A percentile compares a stretch with the other conserved stretches of the same genome.
These are phyloP conservation scores for Massariosphaeria phaeospora DNA, from an alignment of 495 filamentous ascomycete genomes.

Conservation along the genomic window DNA sequence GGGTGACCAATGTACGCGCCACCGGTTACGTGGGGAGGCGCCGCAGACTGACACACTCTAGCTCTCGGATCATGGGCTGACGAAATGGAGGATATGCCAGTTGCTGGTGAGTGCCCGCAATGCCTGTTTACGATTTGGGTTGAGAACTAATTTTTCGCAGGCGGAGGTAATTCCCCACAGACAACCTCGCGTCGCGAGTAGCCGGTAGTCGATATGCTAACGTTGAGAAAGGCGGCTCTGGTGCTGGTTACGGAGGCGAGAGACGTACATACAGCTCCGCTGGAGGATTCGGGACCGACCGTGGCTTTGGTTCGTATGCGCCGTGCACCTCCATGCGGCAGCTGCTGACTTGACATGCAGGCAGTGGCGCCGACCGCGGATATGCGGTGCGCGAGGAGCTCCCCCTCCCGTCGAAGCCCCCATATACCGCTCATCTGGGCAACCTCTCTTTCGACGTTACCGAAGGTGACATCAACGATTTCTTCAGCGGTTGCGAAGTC, in stretches of 20 bases:
- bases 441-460: slow-evolving; percentile 95
- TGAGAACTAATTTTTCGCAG: slow-evolving; percentile 30
- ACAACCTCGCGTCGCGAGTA: not conserved
- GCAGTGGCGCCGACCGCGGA: slow-evolving; percentile 11
- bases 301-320: slow-evolving; percentile 37
- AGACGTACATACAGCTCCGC: slow-evolving; percentile 46
- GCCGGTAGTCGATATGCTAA: not conserved
- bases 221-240: slow-evolving; percentile 6
- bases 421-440: slow-evolving; percentile 91
- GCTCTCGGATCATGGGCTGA: slow-evolving; percentile 95
- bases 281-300: slow-evolving; percentile 44
- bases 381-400: slow-evolving; percentile 62
- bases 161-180: slow-evolving; percentile 30
- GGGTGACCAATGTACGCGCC: slow-evolving; percentile 68
- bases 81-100: slow-evolving; percentile 85
- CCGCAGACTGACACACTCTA: slow-evolving; percentile 46
- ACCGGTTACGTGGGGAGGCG: not conserved
- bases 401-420: slow-evolving; percentile 82
- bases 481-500: slow-evolving; percentile 78
- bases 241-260: slow-evolving; percentile 44
- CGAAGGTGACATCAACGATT: slow-evolving; percentile 68
- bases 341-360: no score
- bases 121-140: slow-evolving; percentile 11
- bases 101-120: slow-evolving; percentile 56
- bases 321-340: no score